Evolutionary conservation across 2,329 filamentous ascomycete species (phyloP), one percentile per base, ranked within the genome.

Genomic region (Stagonosporopsis vannaccii): DNA sequence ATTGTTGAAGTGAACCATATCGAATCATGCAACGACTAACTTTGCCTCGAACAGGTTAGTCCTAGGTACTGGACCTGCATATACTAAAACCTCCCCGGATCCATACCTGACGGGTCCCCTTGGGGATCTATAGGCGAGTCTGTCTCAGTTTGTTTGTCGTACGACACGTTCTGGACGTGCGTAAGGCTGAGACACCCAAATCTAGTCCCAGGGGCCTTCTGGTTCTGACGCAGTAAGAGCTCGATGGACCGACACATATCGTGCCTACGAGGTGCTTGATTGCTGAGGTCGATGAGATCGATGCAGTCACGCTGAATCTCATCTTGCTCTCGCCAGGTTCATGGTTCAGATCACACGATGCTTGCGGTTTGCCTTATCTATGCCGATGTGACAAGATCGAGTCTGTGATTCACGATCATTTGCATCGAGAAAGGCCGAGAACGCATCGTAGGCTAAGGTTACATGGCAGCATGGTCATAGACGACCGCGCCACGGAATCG

Each of bases 171-270:
- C 68, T 69, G 62, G 67, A 66, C 58, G 54, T 62, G 58, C 61
- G 56, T 70, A 71, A 50, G 68, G 67, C 66, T 71, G 66, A 70
- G 59, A 66, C 62, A 65, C 47, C 17, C 40, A 37, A 59, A 51
- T 52, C 64, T 66, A 68, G 68, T 61, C 30, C 46, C 44, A 48
- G 42, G 50, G 42, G 50, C 28, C 61, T 49, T 17, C 42, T 39
- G 33, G 13, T 17, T 40, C 20, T 49, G 49, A 49, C 26, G 43
- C 39, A 30, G 22, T 17, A 33, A 25, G 39, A 41, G 12, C 23
- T 25, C 19, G 19, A 28, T 30, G 22, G 19, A 19, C 11, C 15
- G 25, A 17, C 30, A 35, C n/a, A 15, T 32, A 15, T 15, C 8
- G 17, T 23, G 11, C 30, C 22, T 25, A 19, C 20, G n/a, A 3